phyloP scores from a whole-genome alignment of 495 filamentous ascomycete species.

The Penicillium roqueforti region DNA sequence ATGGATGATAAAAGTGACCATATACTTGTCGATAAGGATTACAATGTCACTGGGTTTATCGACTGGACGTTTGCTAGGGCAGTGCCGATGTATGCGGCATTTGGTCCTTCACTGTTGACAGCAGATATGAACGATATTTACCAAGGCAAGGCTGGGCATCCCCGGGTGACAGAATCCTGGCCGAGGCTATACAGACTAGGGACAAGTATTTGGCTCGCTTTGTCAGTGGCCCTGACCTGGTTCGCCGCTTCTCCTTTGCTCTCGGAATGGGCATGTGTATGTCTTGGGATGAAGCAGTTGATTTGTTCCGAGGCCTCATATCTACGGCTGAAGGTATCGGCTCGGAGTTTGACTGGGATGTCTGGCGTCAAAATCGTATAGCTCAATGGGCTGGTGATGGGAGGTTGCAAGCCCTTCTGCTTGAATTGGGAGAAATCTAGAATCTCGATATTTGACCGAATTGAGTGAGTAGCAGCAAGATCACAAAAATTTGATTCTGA shows the following conservation, averaged over 20 bases:
- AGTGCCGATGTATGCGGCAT: constrained; percentile 27
- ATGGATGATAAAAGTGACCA: constrained; percentile 42
- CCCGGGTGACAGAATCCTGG: not conserved
- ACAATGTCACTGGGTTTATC: constrained; percentile 39
- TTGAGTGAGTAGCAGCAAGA: too few relatives aligned
- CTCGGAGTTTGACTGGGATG: constrained; percentile 4
- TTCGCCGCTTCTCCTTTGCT: constrained; percentile 11
- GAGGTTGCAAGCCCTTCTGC: constrained; percentile 2
- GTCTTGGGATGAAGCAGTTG: constrained; percentile 6
- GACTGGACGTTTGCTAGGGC: constrained; percentile 37
- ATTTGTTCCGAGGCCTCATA: constrained; percentile 4
- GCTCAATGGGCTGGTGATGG: constrained; percentile 5
- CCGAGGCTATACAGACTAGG: not conserved
- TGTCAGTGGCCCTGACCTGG: constrained; percentile 2
- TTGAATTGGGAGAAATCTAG: not conserved
- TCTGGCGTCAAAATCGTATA: constrained; percentile 3
- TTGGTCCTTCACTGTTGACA: constrained; percentile 33
- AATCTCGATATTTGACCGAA: too few relatives aligned
- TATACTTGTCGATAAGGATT: constrained; percentile 37
- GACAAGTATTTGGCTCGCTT: not conserved
- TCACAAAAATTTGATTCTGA: too few relatives aligned
- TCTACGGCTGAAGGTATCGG: constrained; percentile 2
- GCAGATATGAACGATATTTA: constrained; percentile 30
- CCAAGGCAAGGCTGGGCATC: constrained; percentile 7
- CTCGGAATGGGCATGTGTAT: constrained; percentile 9